Evolutionary conservation across 768 basidiomycete species (phyloP).

Genomic region (Pulveroboletus frians): DNA sequence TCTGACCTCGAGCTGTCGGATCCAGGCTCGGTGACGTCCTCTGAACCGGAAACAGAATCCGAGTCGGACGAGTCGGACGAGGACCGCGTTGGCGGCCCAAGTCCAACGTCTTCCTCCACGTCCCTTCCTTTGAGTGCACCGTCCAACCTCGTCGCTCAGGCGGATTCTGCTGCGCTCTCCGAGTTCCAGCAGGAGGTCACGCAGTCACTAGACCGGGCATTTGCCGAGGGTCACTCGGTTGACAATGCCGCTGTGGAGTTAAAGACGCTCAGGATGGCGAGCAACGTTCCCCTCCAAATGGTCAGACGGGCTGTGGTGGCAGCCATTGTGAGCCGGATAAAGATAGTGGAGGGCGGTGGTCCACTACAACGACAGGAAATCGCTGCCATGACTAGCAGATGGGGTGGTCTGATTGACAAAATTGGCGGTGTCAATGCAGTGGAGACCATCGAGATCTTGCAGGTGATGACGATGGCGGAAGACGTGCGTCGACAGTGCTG

Average conservation of each 20-base stretch:
- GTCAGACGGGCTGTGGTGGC: constrained; percentile 86
- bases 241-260: constrained; percentile 93
- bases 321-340: constrained; percentile 73
- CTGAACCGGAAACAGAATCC: constrained; percentile 39
- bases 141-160: constrained; percentile 34
- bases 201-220: constrained; percentile 89
- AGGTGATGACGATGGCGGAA: constrained; percentile 42
- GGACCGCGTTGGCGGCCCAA: constrained; percentile 33
- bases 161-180: constrained; percentile 43
- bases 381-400: constrained; percentile 56
- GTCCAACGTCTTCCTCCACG: constrained; percentile 43
- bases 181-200: constrained; percentile 75
- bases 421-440: constrained; percentile 82
- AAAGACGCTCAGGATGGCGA: constrained; percentile 95
- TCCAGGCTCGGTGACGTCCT: constrained; percentile 51
- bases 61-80: constrained; percentile 41
- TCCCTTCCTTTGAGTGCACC: constrained; percentile 41
- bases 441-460: constrained; percentile 73
- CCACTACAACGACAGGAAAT: constrained; percentile 62
- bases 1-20: constrained; percentile 63
- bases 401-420: constrained; percentile 77
- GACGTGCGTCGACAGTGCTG: neutral
- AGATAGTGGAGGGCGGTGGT: constrained; percentile 52
- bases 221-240: constrained; percentile 84
- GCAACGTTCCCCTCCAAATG: constrained; percentile 81